These are phyloP conservation scores for Fraxinus latifolia DNA, from an alignment of 305 asterid species.

Conservation along the genomic window DNA sequence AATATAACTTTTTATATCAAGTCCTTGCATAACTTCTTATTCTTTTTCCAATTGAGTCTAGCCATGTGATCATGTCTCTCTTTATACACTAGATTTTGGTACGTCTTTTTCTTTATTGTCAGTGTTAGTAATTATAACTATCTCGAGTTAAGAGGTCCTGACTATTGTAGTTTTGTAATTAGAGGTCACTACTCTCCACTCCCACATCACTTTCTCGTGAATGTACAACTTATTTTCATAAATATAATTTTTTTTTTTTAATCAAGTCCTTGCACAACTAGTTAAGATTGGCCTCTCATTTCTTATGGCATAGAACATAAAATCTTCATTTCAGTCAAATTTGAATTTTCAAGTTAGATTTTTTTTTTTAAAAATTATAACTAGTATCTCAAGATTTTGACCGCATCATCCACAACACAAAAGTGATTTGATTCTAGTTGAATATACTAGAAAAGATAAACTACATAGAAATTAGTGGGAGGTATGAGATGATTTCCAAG, in stretches of 20 bases:
- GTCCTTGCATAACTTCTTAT: neutral
- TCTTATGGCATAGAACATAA: neutral
- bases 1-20: neutral
- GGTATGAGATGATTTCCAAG: neutral
- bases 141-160: neutral
- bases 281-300: neutral
- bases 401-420: neutral
- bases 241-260: neutral
- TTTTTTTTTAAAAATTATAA: neutral
- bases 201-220: neutral
- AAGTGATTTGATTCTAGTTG: neutral
- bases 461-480: neutral
- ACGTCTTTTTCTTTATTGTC: neutral
- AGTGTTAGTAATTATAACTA: neutral
- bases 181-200: neutral
- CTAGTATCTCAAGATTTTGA: neutral
- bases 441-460: neutral
- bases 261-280: neutral
- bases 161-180: neutral
- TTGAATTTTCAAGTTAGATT: neutral
- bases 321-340: neutral
- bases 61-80: neutral
- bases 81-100: neutral
- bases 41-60: neutral
- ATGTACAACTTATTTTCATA: neutral